Base-by-base conservation (phyloP, 2,329 filamentous ascomycete genomes). In the Ophiostoma quercus region DNA sequence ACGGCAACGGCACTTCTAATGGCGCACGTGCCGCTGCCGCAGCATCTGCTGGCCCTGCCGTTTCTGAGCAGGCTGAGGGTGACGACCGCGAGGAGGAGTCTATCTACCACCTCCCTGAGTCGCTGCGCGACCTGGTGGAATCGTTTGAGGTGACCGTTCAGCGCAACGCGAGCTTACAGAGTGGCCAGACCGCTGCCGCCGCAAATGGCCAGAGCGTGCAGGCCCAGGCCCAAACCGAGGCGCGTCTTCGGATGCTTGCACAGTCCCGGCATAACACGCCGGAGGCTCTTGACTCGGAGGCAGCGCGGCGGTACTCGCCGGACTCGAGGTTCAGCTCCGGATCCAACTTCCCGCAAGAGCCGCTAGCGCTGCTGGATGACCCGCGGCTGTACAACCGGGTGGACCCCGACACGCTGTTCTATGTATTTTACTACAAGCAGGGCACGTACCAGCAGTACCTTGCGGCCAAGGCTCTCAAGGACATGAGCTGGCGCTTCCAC, bases 351-450 rank as follows among this genome's bases (percentile, higher is more conserved):
- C 95, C 95, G 7, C 92, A 96, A 77, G 93, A 97, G 77, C 91
- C 94, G n/a, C 84, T 97, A 60, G 83, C 90, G 1, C 92, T 98
- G 73, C 94, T 98, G 75, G 93, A 97, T 75, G 93, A 99, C 79
- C 91, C 92, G 43, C 85, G 91, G 66, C 81, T 99, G 72, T 99
- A 97, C 80, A 87, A 87, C 34, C 87, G 92, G 71, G 94, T 99
- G 72, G 95, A 99, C 76, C 93, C 94, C 0, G 95, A 99, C 77
- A 97, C 94, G 39, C 84, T 99, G 11, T 99, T 99, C 81, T 99
- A 99, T 81, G 91, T 97, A 65, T 99, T 99, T 81, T 99, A 99
- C 84, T 99, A 99, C 83, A 92, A 94, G 75, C 95, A 99, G 80
- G 93, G 93, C 34, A 94, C 93, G 0, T 94, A 96, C 75, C 94